phyloP scores from a whole-genome alignment of 1,284 basidiomycete genomes.

The Ganoderma meredithae region DNA sequence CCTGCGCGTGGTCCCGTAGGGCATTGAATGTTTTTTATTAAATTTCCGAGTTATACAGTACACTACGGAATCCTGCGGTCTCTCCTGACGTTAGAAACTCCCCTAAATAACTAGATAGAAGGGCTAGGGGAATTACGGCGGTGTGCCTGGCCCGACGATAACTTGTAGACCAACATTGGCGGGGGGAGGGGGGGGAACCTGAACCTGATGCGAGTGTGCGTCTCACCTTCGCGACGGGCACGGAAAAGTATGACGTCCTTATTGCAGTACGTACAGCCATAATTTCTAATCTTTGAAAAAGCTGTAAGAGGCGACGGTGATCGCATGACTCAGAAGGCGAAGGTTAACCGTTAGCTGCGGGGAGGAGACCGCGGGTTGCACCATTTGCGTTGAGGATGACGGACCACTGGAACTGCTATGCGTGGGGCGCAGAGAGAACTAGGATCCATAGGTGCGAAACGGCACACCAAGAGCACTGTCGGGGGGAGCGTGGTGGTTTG shows the following conservation, averaged over 20 bases:
- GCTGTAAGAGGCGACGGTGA: neutral
- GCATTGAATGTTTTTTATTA: neutral
- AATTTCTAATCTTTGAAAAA: neutral
- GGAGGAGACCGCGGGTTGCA: neutral
- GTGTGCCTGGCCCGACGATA: neutral
- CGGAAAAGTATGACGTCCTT: neutral
- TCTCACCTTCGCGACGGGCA: neutral
- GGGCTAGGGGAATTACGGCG: neutral
- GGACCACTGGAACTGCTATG: neutral
- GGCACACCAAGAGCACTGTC: neutral
- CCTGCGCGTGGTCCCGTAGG: conserved; percentile 9
- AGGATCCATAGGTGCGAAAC: neutral
- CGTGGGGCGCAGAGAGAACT: neutral
- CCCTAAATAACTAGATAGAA: neutral
- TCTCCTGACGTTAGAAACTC: neutral
- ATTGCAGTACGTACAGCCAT: neutral
- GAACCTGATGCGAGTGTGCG: neutral
- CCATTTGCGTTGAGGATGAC: neutral
- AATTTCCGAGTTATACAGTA: conserved; percentile 1
- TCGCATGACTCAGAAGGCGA: neutral
- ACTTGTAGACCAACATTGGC: neutral
- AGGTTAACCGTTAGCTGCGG: neutral
- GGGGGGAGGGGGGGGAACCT: neutral
- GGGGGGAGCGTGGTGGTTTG: neutral
- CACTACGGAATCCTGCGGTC: neutral